Conservation (phyloP, 2,329 filamentous ascomycete genomes). For the Alternaria dauci region DNA sequence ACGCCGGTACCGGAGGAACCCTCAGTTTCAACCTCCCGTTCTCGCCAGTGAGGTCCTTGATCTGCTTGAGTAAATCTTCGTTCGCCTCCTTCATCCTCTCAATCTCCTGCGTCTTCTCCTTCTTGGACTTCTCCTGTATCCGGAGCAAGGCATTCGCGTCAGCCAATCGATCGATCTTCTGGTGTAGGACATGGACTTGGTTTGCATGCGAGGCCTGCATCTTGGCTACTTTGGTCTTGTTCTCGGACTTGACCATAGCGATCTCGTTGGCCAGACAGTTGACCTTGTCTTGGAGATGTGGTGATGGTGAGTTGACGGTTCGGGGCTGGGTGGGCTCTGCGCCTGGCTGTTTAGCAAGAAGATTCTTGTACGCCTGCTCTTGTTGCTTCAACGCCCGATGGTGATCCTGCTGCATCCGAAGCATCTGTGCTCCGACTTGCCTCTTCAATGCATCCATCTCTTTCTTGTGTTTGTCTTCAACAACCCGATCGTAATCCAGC, state of each 20-base stretch:
- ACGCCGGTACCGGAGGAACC: not conserved
- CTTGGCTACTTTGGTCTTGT: not conserved
- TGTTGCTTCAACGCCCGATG: slow-evolving; percentile 5
- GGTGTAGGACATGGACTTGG: not conserved
- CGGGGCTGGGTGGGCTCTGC: not conserved
- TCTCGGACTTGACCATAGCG: not conserved
- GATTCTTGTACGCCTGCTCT: not conserved
- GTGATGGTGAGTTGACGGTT: not conserved
- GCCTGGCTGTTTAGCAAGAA: not conserved
- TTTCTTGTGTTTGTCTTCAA: not conserved
- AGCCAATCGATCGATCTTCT: not conserved
- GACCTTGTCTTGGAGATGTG: not conserved
- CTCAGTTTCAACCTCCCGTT: not conserved
- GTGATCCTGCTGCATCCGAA: slow-evolving; percentile 2
- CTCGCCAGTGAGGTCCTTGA: not conserved
- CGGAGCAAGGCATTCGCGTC: not conserved
- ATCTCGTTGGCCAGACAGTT: not conserved
- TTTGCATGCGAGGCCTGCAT: not conserved
- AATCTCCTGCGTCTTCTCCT: not conserved
- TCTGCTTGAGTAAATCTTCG: not conserved
- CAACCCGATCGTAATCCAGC: slow-evolving; percentile 5
- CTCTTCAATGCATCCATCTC: not conserved
- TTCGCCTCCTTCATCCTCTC: not conserved
- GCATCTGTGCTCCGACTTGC: slow-evolving; percentile 3
- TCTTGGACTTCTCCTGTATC: not conserved